Conservation (phyloP, 495 filamentous ascomycete species). For the Hyaloscypha hepaticicola region DNA sequence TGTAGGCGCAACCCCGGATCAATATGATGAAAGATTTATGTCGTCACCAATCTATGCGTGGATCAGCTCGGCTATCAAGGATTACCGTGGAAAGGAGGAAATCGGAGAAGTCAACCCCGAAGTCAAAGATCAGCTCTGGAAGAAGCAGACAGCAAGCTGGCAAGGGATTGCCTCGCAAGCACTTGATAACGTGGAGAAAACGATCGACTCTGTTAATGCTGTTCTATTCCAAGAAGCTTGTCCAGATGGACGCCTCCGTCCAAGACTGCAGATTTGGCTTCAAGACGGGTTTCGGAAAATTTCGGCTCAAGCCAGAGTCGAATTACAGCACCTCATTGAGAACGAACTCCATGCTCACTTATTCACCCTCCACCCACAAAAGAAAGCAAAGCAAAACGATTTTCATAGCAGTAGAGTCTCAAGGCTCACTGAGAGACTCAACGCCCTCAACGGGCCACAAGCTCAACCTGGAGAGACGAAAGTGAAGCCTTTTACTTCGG, state of each 20-base stretch:
- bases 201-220: background rate
- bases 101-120: slow-evolving; percentile 13
- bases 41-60: slow-evolving; percentile 1
- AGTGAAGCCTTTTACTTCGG: background rate
- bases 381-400: background rate
- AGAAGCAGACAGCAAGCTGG: slow-evolving; percentile 7
- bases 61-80: slow-evolving; percentile 5
- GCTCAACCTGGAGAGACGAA: background rate
- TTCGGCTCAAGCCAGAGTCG: background rate
- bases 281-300: background rate
- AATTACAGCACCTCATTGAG: slow-evolving; percentile 4
- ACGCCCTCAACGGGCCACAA: background rate
- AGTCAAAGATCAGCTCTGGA: slow-evolving; percentile 14
- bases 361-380: slow-evolving; percentile 4
- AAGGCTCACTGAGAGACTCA: background rate
- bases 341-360: background rate
- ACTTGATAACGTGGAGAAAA: slow-evolving; percentile 2
- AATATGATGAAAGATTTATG: slow-evolving; percentile 2
- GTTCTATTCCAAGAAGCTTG: slow-evolving; percentile 11
- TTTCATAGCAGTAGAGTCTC: background rate
- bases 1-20: background rate
- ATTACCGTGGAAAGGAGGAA: slow-evolving; percentile 10
- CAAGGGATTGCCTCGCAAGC: background rate
- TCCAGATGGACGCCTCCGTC: background rate
- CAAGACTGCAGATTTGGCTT: slow-evolving; percentile 10